A percentile compares a stretch with the other conserved stretches of the same genome.
These are phyloP conservation scores for Lomentospora prolificans DNA, from an alignment of 2,329 filamentous ascomycete genomes.

Conservation along the genomic window DNA sequence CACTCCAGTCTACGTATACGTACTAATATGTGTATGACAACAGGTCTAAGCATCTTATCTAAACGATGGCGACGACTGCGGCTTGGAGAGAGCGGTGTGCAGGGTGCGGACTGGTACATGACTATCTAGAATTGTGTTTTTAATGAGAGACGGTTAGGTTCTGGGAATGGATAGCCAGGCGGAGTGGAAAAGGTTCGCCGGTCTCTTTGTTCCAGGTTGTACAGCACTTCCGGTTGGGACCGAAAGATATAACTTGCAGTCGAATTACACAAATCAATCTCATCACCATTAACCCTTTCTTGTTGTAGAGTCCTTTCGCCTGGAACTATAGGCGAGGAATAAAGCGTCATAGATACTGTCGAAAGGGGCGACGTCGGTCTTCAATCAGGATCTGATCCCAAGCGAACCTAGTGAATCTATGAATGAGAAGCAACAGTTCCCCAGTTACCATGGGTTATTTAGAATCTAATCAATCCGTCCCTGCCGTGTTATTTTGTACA, in stretches of 20 bases:
- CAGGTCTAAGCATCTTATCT: constrained; percentile 63
- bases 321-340: no score
- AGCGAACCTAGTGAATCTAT: no score
- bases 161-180: background rate
- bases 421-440: no score
- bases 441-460: no score
- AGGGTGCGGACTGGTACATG: background rate
- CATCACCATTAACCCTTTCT: background rate
- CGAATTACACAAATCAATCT: background rate
- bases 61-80: constrained; percentile 15
- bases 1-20: no score
- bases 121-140: background rate
- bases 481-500: no score
- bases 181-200: background rate
- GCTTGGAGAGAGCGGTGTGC: background rate
- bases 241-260: background rate
- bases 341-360: no score
- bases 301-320: no score
- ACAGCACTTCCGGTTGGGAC: background rate
- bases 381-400: no score
- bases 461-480: no score
- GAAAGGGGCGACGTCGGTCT: no score
- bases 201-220: background rate
- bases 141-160: background rate
- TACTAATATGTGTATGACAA: constrained; percentile 10